Percentiles rank a stretch among this genome's conserved stretches.
Evolutionary conservation across 352 stramenopile species (phyloP).

Genomic region (Phytophthora podocarpi): DNA sequence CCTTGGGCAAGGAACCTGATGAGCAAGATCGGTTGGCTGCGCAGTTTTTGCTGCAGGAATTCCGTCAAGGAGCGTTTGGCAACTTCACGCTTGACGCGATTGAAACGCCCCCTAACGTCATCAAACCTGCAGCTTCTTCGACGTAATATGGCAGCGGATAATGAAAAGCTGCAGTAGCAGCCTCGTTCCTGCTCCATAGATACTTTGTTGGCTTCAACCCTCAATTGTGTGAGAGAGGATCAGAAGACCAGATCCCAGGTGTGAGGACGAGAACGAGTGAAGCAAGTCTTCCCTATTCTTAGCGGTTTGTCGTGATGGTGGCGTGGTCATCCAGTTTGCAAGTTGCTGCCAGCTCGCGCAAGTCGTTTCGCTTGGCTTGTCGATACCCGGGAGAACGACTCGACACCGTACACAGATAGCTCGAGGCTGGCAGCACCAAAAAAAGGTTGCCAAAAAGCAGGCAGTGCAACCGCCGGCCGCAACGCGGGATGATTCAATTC

Average conservation of each 20-base stretch:
- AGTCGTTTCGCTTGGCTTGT: slow-evolving; percentile 29
- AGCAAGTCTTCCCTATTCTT: slow-evolving; percentile 30
- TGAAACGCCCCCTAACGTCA: slow-evolving; percentile 8
- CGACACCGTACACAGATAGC: slow-evolving; percentile 9
- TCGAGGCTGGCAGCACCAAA: slow-evolving; percentile 12
- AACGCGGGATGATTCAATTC: slow-evolving; percentile 70
- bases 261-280: slow-evolving; percentile 24
- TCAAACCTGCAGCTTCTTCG: slow-evolving; percentile 12
- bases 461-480: slow-evolving; percentile 22
- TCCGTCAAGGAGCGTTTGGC: slow-evolving; percentile 75
- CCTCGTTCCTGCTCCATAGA: slow-evolving; percentile 8
- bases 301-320: neutral
- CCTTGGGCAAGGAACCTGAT: slow-evolving; percentile 78
- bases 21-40: slow-evolving; percentile 71
- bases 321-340: slow-evolving; percentile 23
- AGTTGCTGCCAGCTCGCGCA: slow-evolving; percentile 28
- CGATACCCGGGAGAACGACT: slow-evolving; percentile 5
- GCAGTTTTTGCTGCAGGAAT: slow-evolving; percentile 75
- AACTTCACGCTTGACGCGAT: slow-evolving; percentile 86
- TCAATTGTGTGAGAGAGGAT: slow-evolving; percentile 1
- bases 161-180: neutral
- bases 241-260: slow-evolving; percentile 14
- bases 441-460: slow-evolving; percentile 16
- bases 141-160: slow-evolving; percentile 14
- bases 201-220: slow-evolving; percentile 4